These are phyloP conservation scores for Athelia psychrophila DNA, from an alignment of 1,284 basidiomycete species.

Conservation along the genomic window DNA sequence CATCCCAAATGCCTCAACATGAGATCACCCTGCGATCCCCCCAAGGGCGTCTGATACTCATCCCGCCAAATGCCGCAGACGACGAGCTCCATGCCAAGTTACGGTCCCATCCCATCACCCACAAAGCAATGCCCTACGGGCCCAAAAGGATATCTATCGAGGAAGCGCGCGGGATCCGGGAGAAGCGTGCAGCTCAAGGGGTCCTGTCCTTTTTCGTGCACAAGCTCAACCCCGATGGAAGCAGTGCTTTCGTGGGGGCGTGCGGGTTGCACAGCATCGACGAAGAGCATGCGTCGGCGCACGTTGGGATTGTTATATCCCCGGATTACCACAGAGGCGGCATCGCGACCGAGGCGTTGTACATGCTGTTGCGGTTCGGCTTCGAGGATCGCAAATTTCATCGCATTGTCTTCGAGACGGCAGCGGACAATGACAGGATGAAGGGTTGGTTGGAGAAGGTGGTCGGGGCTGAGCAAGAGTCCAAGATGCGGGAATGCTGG, in stretches of 20 bases:
- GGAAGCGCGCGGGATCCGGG: background rate
- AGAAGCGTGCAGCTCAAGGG: background rate
- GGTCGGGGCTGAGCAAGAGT: slow-evolving; percentile 10
- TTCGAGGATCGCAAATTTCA: background rate
- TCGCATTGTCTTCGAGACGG: background rate
- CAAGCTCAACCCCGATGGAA: background rate
- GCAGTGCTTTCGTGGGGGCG: background rate
- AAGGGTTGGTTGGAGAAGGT: background rate
- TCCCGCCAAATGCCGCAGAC: background rate
- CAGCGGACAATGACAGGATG: background rate
- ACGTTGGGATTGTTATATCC: background rate
- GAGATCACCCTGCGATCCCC: background rate
- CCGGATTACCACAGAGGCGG: background rate
- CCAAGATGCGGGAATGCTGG: slow-evolving; percentile 7
- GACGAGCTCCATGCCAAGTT: background rate
- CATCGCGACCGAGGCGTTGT: background rate
- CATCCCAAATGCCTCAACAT: background rate
- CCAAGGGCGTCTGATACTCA: background rate
- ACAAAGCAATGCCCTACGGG: background rate
- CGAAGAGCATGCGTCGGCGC: background rate
- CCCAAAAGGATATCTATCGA: background rate
- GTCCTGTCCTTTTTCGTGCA: background rate
- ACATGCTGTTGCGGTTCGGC: background rate
- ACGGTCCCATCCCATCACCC: background rate
- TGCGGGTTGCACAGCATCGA: background rate